phyloP scores from a whole-genome alignment of 805 yeast genomes.

The Kurtzmaniella cleridarum region DNA sequence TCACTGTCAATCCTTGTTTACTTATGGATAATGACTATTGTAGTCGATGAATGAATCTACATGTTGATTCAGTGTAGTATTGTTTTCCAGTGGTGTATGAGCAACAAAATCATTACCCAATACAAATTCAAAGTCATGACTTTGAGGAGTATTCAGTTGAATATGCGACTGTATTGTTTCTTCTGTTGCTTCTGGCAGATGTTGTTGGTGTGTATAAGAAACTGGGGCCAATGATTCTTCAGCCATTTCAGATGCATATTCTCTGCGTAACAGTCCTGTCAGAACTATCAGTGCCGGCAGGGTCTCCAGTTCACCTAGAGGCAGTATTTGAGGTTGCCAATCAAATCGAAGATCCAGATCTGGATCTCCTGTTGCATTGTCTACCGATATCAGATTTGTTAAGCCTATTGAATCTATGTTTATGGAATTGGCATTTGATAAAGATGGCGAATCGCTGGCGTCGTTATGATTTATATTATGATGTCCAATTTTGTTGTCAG shows the following conservation, averaged over 20 bases:
- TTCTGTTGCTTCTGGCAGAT: background rate
- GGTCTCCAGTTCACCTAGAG: slow-evolving; percentile 4
- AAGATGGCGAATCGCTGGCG: background rate
- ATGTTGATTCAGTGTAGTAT: slow-evolving; percentile 6
- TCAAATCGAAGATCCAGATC: slow-evolving; percentile 9
- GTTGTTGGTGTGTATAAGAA: background rate
- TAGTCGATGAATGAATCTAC: slow-evolving; percentile 21
- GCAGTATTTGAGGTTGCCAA: slow-evolving; percentile 18
- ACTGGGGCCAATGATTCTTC: background rate
- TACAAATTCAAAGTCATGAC: slow-evolving; percentile 8
- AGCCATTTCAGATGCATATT: background rate
- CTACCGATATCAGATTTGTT: background rate
- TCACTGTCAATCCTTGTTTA: background rate
- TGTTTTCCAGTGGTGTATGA: slow-evolving; percentile 6
- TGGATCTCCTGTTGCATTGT: slow-evolving; percentile 1
- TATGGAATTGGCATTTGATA: background rate
- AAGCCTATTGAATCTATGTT: background rate
- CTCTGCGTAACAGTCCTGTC: too few relatives aligned
- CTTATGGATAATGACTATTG: slow-evolving; percentile 10
- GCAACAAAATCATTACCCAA: slow-evolving; percentile 4
- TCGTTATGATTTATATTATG: background rate
- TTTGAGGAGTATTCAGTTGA: slow-evolving; percentile 4
- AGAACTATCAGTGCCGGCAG: too few relatives aligned
- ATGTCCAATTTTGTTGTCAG: slow-evolving; percentile 1
- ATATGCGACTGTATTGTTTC: background rate